Percentiles rank a stretch among this genome's conserved stretches.
These are phyloP conservation scores for Blastocystis sp. DNA, from an alignment of 352 stramenopile species.

Conservation along the genomic window DNA sequence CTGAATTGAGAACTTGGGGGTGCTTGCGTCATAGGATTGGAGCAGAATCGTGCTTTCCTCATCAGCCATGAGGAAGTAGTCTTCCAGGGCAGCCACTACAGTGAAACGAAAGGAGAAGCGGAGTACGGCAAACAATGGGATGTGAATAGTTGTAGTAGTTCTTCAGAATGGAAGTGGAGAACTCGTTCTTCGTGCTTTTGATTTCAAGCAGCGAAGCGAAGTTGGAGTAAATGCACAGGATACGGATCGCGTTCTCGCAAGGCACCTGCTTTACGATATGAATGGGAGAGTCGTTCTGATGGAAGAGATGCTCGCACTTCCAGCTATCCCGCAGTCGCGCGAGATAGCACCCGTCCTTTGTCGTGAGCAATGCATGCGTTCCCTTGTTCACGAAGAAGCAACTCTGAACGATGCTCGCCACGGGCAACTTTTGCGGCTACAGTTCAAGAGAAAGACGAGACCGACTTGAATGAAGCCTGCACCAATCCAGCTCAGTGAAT, in stretches of 20 bases:
- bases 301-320: not conserved
- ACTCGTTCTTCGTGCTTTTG: not conserved
- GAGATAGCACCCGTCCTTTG: not conserved
- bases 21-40: not conserved
- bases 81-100: conserved; percentile 16
- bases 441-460: not conserved
- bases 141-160: conserved; percentile 1
- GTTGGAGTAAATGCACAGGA: conserved; percentile 51
- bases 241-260: not conserved
- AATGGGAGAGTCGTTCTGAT: not conserved
- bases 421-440: not conserved
- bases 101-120: not conserved
- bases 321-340: not conserved
- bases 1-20: not conserved
- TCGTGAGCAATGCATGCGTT: not conserved
- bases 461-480: not conserved
- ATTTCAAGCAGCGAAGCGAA: conserved; percentile 31
- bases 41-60: not conserved
- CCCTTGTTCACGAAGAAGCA: not conserved
- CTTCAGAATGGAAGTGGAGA: conserved; percentile 7
- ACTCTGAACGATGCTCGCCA: not conserved
- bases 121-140: conserved; percentile 21
- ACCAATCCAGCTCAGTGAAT: conserved; percentile 16
- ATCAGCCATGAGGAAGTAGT: conserved; percentile 25
- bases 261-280: conserved; percentile 4